Evolutionary conservation across 2,329 filamentous ascomycete genomes (phyloP).

Genomic region (Fusarium succisae): DNA sequence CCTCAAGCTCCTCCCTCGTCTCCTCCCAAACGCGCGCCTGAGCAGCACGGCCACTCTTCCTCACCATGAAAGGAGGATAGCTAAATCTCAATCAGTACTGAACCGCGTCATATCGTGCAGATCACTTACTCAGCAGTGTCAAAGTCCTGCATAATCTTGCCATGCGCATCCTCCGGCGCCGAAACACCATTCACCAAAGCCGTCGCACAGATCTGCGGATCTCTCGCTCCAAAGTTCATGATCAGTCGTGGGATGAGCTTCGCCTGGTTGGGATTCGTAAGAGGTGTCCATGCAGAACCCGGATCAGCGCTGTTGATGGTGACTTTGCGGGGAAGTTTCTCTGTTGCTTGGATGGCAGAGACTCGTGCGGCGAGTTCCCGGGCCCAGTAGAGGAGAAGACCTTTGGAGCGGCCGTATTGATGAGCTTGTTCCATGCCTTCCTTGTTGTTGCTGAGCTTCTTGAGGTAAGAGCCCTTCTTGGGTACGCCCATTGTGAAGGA

Average conservation of each 20-base stretch:
- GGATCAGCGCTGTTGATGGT: constrained; percentile 53
- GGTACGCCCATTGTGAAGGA: constrained; percentile 50
- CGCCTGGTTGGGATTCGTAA: constrained; percentile 48
- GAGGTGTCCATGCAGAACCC: constrained; percentile 51
- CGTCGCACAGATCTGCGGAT: constrained; percentile 49
- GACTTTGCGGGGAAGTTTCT: constrained; percentile 40
- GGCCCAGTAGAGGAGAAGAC: constrained; percentile 49
- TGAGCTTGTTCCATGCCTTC: constrained; percentile 50
- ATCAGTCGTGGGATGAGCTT: constrained; percentile 51
- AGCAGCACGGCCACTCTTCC: constrained; percentile 35
- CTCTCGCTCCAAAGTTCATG: constrained; percentile 50
- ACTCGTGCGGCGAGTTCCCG: constrained; percentile 48
- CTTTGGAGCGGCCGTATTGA: constrained; percentile 52
- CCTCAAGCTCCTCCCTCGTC: constrained; percentile 36
- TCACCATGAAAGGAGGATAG: constrained; percentile 50
- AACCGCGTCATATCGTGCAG: neutral
- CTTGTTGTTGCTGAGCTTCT: constrained; percentile 48
- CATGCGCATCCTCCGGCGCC: constrained; percentile 42
- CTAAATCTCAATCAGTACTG: constrained; percentile 28
- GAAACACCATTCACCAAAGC: constrained; percentile 51
- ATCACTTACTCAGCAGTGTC: constrained; percentile 45
- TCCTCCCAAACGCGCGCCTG: constrained; percentile 41
- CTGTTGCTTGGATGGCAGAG: constrained; percentile 24
- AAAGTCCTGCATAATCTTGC: constrained; percentile 52
- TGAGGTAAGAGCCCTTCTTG: constrained; percentile 47